Base-by-base conservation (phyloP, 225 moss, liverwort and hornwort genomes). In the Polytrichum formosum region DNA sequence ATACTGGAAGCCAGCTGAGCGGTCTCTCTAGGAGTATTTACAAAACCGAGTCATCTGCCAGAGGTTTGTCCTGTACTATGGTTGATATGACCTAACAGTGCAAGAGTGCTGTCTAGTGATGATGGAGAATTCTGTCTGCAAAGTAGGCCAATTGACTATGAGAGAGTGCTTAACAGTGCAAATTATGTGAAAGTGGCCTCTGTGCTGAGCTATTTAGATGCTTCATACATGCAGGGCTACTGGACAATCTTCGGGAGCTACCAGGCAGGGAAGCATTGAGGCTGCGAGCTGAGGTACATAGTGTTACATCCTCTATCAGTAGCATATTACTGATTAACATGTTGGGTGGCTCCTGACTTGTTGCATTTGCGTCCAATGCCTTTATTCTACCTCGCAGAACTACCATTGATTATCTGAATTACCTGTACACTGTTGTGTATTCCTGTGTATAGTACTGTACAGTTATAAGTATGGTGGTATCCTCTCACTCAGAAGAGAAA, bases 241-340 rank as follows among this genome's bases (percentile, higher is more conserved):
- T 91, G 92, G 94, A 91, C 56, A 88, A 79, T 73, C 84, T 98
- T 80, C 88, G 92, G 76, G 92, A 98, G 77, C 81, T 98, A 61
- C 92, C 97, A 46, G 90, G 92, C 65, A 83, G 97, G 66, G 92
- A 98, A 79, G 91, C 94, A 63, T 81, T 91, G 70, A 84, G 83
- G 72, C 82, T 98, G 67, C 89, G 97, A 67, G 92, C 90, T 30
- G 97, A 98, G 94, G 94, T 98, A 54, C 46, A 46, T 13, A 13
- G 46, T 54, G 76, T 63, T 62, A 9, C 69, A 29, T 61, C 31
- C 13, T 69, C 30, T 22, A 53, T 65, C 37, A 60, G 9, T 60
- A 10, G 6, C 53, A 16, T 53, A 59, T 61, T 69, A 33, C 56
- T 56, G 62, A 25, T 55, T 46, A 28, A 55, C 55, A 59, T 21